Evolutionary conservation across 176 grass and related monocot species (phyloP).

Genomic region (Triticum dicoccoides): DNA sequence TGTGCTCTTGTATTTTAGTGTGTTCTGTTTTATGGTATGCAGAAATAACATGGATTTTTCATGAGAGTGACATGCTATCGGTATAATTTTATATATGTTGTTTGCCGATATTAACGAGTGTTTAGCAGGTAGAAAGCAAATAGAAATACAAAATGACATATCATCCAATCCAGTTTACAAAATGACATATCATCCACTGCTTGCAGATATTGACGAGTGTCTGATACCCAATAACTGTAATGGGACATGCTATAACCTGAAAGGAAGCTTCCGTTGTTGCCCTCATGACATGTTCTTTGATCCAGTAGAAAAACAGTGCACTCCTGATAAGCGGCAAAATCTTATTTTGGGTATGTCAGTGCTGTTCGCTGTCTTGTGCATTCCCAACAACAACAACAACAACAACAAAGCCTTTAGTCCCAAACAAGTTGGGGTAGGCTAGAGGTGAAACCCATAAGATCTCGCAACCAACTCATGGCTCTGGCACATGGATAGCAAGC

Average conservation of each 20-base stretch:
- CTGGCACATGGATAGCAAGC: too few relatives aligned
- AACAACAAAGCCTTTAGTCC: too few relatives aligned
- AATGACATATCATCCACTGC: neutral
- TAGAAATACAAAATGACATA: too few relatives aligned
- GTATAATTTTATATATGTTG: neutral
- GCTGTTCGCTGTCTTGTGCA: neutral
- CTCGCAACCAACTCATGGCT: too few relatives aligned
- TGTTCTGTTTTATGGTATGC: neutral
- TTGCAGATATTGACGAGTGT: conserved; percentile 49
- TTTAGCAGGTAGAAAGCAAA: neutral
- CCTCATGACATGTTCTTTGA: neutral
- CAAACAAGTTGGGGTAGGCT: too few relatives aligned
- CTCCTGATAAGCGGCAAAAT: conserved; percentile 22
- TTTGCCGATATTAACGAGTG: neutral
- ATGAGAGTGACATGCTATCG: neutral
- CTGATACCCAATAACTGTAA: conserved; percentile 16
- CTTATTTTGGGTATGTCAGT: conserved; percentile 18
- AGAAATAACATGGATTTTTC: neutral
- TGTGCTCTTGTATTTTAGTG: neutral
- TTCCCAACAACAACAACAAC: too few relatives aligned
- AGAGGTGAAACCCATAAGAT: too few relatives aligned
- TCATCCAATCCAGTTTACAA: neutral
- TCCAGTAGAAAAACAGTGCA: conserved; percentile 30
- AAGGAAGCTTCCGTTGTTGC: conserved; percentile 31
- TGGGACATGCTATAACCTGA: conserved; percentile 12